Conservation (phyloP, 306 rosid species). For the Hippophae rhamnoides region DNA sequence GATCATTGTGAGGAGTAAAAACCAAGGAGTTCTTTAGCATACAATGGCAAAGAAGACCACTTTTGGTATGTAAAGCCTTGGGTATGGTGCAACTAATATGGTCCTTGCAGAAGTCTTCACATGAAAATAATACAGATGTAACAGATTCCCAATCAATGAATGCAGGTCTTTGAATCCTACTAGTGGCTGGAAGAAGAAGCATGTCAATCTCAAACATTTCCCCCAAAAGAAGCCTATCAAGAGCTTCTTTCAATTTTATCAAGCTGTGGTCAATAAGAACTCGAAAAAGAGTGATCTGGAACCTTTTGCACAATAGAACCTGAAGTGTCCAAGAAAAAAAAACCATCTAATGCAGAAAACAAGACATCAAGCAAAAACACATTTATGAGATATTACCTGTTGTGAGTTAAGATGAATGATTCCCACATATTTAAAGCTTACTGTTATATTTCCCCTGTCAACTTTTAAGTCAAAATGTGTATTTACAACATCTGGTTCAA, state of each 20-base stretch:
- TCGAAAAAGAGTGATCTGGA: conserved; percentile 47
- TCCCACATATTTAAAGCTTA: conserved; percentile 44
- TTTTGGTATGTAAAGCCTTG: conserved; percentile 26
- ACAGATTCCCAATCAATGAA: conserved; percentile 53
- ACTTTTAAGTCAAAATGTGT: conserved; percentile 32
- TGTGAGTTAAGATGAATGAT: conserved; percentile 29
- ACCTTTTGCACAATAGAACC: conserved; percentile 55
- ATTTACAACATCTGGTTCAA: conserved; percentile 42
- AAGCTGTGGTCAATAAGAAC: conserved; percentile 32
- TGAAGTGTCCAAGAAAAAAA: conserved; percentile 17
- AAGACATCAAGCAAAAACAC: conserved; percentile 6
- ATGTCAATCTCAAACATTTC: conserved; percentile 48
- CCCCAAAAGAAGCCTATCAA: conserved; percentile 18
- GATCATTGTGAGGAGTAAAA: conserved; percentile 56
- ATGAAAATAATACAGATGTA: conserved; percentile 31
- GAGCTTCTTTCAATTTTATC: conserved; percentile 19
- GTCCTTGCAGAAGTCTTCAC: conserved; percentile 2
- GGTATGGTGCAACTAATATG: conserved; percentile 18
- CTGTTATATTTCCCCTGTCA: conserved; percentile 40
- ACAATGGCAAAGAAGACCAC: conserved; percentile 47
- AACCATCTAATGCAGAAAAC: conserved; percentile 2
- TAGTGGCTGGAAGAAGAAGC: conserved; percentile 62
- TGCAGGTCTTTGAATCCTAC: not conserved
- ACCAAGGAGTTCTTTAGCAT: conserved; percentile 48
- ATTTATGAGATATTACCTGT: conserved; percentile 34